These are phyloP conservation scores for Trametes polyzona DNA, from an alignment of 1,284 basidiomycete genomes.

Conservation along the genomic window DNA sequence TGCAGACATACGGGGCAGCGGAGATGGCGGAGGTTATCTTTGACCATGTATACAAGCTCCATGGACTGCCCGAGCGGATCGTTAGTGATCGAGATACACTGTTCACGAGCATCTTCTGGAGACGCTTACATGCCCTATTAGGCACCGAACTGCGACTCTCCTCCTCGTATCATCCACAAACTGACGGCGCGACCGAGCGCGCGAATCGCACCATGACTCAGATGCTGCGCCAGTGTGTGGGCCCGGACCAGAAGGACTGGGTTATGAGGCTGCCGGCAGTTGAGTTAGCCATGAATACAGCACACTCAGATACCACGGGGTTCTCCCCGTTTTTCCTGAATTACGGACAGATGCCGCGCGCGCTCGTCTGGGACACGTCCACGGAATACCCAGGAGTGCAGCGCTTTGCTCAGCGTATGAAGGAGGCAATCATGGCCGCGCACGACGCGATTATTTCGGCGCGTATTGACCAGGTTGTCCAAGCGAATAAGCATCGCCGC, in stretches of 20 bases:
- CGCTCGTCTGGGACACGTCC: conserved; percentile 39
- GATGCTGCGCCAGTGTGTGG: not conserved
- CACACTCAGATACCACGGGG: not conserved
- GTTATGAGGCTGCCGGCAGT: not conserved
- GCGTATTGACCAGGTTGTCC: conserved; percentile 18
- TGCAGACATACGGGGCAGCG: conserved; percentile 7
- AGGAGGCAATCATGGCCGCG: conserved; percentile 23
- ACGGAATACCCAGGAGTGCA: conserved; percentile 13
- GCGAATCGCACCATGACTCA: conserved; percentile 33
- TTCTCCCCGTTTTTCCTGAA: not conserved
- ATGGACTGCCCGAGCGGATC: conserved; percentile 31
- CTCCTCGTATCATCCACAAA: conserved; percentile 47
- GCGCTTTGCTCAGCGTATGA: no score
- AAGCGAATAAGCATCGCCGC: not conserved
- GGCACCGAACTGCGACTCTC: conserved; percentile 36
- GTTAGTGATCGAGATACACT: conserved; percentile 33
- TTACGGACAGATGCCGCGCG: not conserved
- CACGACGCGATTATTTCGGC: conserved; percentile 23
- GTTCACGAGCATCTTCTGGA: conserved; percentile 36
- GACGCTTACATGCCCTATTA: conserved; percentile 30
- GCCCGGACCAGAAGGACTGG: not conserved
- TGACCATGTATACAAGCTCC: conserved; percentile 29
- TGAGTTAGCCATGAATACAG: not conserved
- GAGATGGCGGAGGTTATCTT: conserved; percentile 29
- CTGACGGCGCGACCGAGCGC: conserved; percentile 27